These are phyloP conservation scores for Yarrowia sp. DNA, from an alignment of 805 yeast species.

Conservation along the genomic window DNA sequence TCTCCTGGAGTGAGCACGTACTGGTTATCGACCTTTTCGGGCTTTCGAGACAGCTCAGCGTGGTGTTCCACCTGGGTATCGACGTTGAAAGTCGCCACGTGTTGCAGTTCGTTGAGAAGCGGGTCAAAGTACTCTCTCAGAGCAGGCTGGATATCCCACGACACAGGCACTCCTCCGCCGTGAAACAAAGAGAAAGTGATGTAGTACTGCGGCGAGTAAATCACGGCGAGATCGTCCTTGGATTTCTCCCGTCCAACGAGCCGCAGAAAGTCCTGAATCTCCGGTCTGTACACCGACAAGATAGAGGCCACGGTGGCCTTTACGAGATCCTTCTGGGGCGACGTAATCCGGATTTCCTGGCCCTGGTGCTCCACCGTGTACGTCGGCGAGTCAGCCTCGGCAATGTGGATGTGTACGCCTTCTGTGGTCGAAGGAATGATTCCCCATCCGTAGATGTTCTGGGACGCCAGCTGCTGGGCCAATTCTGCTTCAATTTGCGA, in stretches of 20 bases:
- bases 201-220: slow-evolving; percentile 65
- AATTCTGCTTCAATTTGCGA: slow-evolving; percentile 47
- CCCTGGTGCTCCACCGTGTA: slow-evolving; percentile 43
- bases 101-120: slow-evolving; percentile 50
- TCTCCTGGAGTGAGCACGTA: slow-evolving; percentile 48
- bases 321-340: slow-evolving; percentile 45
- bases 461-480: slow-evolving; percentile 49
- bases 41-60: slow-evolving; percentile 42
- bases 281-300: slow-evolving; percentile 48
- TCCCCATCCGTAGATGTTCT: slow-evolving; percentile 43
- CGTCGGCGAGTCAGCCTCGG: slow-evolving; percentile 32
- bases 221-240: slow-evolving; percentile 35
- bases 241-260: slow-evolving; percentile 33
- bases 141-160: slow-evolving; percentile 69
- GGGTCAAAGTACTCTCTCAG: slow-evolving; percentile 52
- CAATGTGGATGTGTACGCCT: slow-evolving; percentile 36
- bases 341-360: slow-evolving; percentile 43
- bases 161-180: slow-evolving; percentile 54
- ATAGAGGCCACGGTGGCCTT: slow-evolving; percentile 45
- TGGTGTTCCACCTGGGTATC: slow-evolving; percentile 77
- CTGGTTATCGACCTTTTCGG: slow-evolving; percentile 29
- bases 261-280: slow-evolving; percentile 41
- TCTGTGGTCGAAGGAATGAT: slow-evolving; percentile 22
- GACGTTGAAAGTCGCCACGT: slow-evolving; percentile 65
- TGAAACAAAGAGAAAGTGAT: slow-evolving; percentile 70